phyloP scores from a whole-genome alignment of 768 basidiomycete genomes.

The Mycena haematopus region DNA sequence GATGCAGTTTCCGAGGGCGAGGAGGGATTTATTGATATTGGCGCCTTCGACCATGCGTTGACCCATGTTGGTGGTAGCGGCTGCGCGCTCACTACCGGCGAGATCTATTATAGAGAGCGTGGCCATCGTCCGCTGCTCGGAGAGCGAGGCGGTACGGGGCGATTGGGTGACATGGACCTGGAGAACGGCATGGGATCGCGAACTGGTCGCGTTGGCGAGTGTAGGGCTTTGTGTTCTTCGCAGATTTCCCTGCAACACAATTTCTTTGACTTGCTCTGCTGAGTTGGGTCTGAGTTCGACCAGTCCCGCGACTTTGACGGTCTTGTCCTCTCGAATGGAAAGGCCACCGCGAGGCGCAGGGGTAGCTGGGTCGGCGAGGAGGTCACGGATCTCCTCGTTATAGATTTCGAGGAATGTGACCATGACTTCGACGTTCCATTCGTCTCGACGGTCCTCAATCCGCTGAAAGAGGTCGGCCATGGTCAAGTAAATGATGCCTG shows the following conservation, averaged over 20 bases:
- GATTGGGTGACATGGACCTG: constrained; percentile 93
- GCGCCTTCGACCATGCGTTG: constrained; percentile 98
- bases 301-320: constrained; percentile 88
- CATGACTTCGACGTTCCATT: constrained; percentile 85
- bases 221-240: constrained; percentile 93
- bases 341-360: constrained; percentile 79
- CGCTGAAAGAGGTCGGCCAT: constrained; percentile 97
- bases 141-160: constrained; percentile 83
- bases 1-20: constrained; percentile 97
- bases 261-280: constrained; percentile 93
- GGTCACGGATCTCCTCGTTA: constrained; percentile 97
- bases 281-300: constrained; percentile 80
- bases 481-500: constrained; percentile 94
- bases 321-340: constrained; percentile 92
- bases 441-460: constrained; percentile 86
- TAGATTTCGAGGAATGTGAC: constrained; percentile 99
- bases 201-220: constrained; percentile 95
- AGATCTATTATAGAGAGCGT: constrained; percentile 98
- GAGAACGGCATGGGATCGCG: constrained; percentile 96
- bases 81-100: constrained; percentile 95
- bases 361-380: constrained; percentile 78
- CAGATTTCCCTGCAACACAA: constrained; percentile 88
- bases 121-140: constrained; percentile 83
- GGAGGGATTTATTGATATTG: constrained; percentile 98
- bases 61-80: constrained; percentile 96